Evolutionary conservation across 441 rosid genomes (phyloP).

Genomic region (Bruguiera hainesii): DNA sequence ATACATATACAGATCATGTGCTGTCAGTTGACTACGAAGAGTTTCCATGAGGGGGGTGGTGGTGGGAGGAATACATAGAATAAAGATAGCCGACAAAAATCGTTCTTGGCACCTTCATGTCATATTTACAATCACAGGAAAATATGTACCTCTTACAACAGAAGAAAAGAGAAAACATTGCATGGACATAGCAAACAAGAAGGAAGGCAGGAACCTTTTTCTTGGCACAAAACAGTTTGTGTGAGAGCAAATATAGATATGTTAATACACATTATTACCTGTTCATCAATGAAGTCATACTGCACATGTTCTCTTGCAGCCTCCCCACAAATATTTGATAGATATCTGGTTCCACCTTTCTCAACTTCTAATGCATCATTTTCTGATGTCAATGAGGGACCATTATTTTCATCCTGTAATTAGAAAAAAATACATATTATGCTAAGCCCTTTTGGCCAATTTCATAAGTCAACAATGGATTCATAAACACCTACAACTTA

Average conservation of each 20-base stretch:
- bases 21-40: too few species aligned
- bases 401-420: slow-evolving; percentile 60
- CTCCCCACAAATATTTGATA: slow-evolving; percentile 29
- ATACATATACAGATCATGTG: too few species aligned
- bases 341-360: slow-evolving; percentile 28
- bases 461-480: slow-evolving; percentile 40
- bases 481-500: slow-evolving; percentile 99
- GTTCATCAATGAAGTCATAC: slow-evolving; percentile 79
- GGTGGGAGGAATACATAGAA: too few species aligned
- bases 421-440: slow-evolving; percentile 39
- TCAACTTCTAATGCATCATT: slow-evolving; percentile 35
- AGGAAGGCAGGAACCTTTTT: neutral
- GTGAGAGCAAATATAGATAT: neutral
- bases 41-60: too few species aligned
- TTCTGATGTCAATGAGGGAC: slow-evolving; percentile 40
- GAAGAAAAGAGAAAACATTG: too few species aligned
- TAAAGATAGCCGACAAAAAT: too few species aligned
- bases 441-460: slow-evolving; percentile 41
- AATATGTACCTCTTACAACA: too few species aligned
- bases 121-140: too few species aligned
- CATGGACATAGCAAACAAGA: neutral
- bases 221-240: too few species aligned
- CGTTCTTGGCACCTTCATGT: too few species aligned
- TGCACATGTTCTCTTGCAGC: slow-evolving; percentile 35
- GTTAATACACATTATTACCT: slow-evolving; percentile 37